Base-by-base conservation (phyloP, 148 eudicot species). In the Hydrangea macrophylla region DNA sequence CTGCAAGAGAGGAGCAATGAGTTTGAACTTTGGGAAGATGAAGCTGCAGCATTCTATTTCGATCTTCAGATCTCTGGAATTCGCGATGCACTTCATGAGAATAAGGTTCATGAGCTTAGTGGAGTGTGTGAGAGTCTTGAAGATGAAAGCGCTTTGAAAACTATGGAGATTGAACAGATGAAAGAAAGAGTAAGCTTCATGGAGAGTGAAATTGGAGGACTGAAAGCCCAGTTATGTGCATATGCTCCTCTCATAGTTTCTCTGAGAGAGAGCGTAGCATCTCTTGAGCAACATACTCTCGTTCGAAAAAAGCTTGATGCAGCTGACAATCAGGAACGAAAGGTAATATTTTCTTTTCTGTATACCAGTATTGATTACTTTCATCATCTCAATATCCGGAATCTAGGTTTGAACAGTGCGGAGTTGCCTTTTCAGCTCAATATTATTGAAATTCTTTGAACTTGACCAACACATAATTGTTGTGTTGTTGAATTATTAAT, bases 1-100 rank as follows among this genome's bases (percentile, higher is more conserved):
- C 81, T 94, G 36, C 82, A 83, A 55, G 96, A 88, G 74, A 84
- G 80, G 54, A 83, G 80, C 77, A 75, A 81, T 59, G 99, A 88
- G 71, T 88, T 77, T 79, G 88, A 90, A 74, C 79, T 94, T 20
- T 90, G 96, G 91, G 99, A 94, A 57, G 85, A 89, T 57, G 97
- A 94, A 70, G 99, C 99, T 24, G 62, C 92, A n/a, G 72, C 90
- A 9, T 94, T 94, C 69, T 84, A 83, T 70, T 94, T 94, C 62
- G 97, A 94, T 84, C 91, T 94, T 75, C 99, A 94, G 71, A 77
- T 85, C 33, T 94, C 99, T 26, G 75, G 81, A 33, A 60, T 87
- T 27, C 79, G 85, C 23, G 97, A 91, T 69, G 85, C 81, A 69
- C 68, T 94, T 28, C 76, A 78, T 68, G 80, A 91, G 68, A 75